Percentiles rank a stretch among this genome's conserved stretches.
phyloP scores from a whole-genome alignment of 2,329 filamentous ascomycete species.

The Fusarium humuli region DNA sequence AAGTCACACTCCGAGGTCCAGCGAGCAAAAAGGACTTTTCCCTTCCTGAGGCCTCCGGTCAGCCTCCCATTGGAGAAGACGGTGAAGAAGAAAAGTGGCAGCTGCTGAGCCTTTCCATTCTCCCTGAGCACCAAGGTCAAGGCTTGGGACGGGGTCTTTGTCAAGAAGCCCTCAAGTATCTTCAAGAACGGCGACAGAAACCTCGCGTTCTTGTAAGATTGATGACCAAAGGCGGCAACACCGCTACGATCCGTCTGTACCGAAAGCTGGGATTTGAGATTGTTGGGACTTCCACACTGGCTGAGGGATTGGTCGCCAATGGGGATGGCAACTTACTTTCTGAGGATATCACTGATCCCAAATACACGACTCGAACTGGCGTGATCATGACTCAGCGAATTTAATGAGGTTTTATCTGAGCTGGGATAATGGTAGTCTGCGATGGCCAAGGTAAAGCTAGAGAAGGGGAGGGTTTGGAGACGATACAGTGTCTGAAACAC shows the following conservation, averaged over 20 bases:
- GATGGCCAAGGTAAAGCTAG: no score
- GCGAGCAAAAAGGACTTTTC: neutral
- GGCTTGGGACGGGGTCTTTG: neutral
- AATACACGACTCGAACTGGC: neutral
- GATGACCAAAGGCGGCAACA: neutral
- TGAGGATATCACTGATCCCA: rapidly evolving
- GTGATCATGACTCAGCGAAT: neutral
- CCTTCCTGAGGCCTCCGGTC: neutral
- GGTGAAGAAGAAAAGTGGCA: neutral
- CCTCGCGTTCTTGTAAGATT: neutral
- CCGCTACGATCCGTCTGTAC: neutral
- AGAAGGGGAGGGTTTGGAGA: no score
- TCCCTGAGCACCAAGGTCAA: neutral
- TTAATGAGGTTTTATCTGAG: neutral
- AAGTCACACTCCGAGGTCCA: neutral
- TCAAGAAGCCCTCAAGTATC: neutral
- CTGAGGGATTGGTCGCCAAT: neutral
- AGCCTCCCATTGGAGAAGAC: neutral
- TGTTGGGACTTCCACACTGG: neutral
- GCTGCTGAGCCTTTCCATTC: neutral
- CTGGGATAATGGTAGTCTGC: no score
- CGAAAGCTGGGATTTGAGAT: neutral
- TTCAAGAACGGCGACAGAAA: neutral
- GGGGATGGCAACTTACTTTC: neutral
- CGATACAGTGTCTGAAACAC: no score